A percentile compares a stretch with the other conserved stretches of the same genome.
Evolutionary conservation across 2,329 filamentous ascomycete species (phyloP).

Genomic region (Talaromyces sp.): DNA sequence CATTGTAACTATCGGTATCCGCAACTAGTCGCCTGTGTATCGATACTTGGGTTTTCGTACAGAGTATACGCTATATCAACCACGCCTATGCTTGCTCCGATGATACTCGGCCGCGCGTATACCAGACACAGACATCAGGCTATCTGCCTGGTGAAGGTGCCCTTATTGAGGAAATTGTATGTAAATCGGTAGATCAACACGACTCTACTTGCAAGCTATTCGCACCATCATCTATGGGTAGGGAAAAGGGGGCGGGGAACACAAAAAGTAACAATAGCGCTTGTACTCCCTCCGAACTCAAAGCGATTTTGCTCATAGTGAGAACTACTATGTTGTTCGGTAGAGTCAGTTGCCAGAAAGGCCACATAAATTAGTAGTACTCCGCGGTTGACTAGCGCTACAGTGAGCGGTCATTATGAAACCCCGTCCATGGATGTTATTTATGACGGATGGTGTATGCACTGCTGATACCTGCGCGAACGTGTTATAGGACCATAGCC

Average conservation of each 20-base stretch:
- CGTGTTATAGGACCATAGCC: background rate
- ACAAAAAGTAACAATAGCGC: background rate
- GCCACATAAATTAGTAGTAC: background rate
- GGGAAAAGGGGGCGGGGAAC: constrained; percentile 1
- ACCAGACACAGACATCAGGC: background rate
- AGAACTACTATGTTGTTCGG: background rate
- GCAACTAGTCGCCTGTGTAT: background rate
- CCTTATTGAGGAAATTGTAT: background rate
- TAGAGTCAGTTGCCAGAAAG: background rate
- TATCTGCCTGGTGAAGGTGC: background rate
- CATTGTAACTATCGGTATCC: background rate
- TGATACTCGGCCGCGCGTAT: background rate
- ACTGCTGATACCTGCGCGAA: background rate
- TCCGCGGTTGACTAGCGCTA: background rate
- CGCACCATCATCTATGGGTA: background rate
- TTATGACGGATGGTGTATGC: background rate
- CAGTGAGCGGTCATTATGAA: background rate
- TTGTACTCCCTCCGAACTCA: background rate
- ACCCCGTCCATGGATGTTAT: background rate
- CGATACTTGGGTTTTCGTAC: no score
- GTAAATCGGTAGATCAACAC: background rate
- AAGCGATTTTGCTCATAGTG: background rate
- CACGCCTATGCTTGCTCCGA: background rate
- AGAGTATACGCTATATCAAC: background rate
- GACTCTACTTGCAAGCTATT: background rate